phyloP scores from a whole-genome alignment of 1,284 basidiomycete genomes.

The Cerrena zonata region DNA sequence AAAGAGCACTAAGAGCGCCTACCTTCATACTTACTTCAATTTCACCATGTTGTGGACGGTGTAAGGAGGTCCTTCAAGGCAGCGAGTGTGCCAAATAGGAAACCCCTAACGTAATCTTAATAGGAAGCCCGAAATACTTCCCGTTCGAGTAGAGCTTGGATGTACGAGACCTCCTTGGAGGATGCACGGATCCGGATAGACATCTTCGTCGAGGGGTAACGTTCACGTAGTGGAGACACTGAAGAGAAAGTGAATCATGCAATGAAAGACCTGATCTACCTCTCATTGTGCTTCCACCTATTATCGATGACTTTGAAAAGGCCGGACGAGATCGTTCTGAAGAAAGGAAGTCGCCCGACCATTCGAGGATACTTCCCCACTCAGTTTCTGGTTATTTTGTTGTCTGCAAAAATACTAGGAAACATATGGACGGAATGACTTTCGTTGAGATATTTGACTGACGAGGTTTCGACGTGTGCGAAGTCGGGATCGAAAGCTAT shows the following conservation, averaged over 20 bases:
- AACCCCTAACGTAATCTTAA: too few species aligned
- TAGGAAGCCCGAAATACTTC: constrained; percentile 97
- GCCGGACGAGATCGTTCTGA: constrained; percentile 83
- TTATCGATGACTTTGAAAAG: constrained; percentile 84
- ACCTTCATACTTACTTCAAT: background rate
- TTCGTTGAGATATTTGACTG: constrained; percentile 87
- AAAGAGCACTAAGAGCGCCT: background rate
- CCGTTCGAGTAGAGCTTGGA: constrained; percentile 91
- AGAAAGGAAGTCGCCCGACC: constrained; percentile 92
- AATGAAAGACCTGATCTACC: constrained; percentile 69
- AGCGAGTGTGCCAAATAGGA: too few species aligned
- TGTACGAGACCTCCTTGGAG: constrained; percentile 74
- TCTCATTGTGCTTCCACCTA: background rate
- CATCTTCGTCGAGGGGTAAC: constrained; percentile 90
- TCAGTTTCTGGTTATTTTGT: constrained; percentile 95
- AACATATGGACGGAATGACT: constrained; percentile 84
- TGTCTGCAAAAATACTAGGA: constrained; percentile 90
- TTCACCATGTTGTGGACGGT: constrained; percentile 34
- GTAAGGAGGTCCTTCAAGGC: constrained; percentile 26
- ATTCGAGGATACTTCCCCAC: constrained; percentile 79
- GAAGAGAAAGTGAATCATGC: constrained; percentile 72
- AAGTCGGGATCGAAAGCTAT: constrained; percentile 84
- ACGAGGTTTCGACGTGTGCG: constrained; percentile 89
- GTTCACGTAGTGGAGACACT: constrained; percentile 78
- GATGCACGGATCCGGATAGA: constrained; percentile 75